These are phyloP conservation scores for Tylopilus sp. DNA, from an alignment of 768 basidiomycete genomes.

Conservation along the genomic window DNA sequence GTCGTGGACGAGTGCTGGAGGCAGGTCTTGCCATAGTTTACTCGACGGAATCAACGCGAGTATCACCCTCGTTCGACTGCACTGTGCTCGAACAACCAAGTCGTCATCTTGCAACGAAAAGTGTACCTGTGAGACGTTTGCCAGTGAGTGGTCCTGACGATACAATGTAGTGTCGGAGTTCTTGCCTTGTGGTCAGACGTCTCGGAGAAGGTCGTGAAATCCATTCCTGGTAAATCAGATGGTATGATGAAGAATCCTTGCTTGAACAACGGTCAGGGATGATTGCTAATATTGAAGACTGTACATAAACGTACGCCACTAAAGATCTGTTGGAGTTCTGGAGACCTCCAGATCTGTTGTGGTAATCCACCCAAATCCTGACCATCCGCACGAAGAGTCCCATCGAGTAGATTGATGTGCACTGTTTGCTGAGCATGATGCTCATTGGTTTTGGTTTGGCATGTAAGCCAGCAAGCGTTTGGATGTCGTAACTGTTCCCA, in stretches of 20 bases:
- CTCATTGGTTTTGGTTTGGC: too few species aligned
- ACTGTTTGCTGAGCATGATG: too few species aligned
- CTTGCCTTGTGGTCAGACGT: not conserved
- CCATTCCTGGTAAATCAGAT: not conserved
- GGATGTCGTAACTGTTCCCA: too few species aligned
- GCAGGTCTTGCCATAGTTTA: not conserved
- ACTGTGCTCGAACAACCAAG: not conserved
- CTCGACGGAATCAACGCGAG: not conserved
- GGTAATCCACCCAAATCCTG: too few species aligned
- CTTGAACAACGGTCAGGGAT: not conserved
- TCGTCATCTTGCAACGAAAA: not conserved
- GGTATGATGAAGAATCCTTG: not conserved
- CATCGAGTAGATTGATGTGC: too few species aligned
- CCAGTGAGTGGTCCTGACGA: too few species aligned
- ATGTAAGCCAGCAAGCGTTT: too few species aligned
- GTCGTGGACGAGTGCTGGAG: not conserved
- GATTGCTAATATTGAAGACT: not conserved
- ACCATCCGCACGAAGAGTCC: too few species aligned
- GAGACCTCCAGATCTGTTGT: too few species aligned
- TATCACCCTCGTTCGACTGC: not conserved
- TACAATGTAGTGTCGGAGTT: not conserved
- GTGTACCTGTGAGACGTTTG: not conserved
- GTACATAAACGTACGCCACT: too few species aligned
- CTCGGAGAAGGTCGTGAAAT: not conserved
- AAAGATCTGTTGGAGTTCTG: too few species aligned